A percentile compares a stretch with the other conserved stretches of the same genome.
Evolutionary conservation across 108 stramenopile genomes (phyloP).

Genomic region (Cyclostephanos tholiformis): DNA sequence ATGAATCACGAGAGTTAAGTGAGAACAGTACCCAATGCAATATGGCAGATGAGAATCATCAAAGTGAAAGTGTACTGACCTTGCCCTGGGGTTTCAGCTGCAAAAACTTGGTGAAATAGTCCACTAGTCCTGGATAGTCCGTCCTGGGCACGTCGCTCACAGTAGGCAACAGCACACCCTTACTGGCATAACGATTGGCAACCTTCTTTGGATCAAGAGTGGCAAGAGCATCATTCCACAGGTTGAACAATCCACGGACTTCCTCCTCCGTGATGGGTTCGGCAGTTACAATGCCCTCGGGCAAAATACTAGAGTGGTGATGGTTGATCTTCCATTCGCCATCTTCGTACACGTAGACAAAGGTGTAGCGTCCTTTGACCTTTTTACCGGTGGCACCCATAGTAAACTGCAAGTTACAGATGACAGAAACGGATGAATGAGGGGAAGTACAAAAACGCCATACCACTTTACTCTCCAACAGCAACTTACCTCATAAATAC

Average conservation of each 20-base stretch:
- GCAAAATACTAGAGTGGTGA: constrained; percentile 62
- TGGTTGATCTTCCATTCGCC: constrained; percentile 75
- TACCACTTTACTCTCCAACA: not conserved
- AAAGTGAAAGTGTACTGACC: not conserved
- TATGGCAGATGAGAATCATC: constrained; percentile 1
- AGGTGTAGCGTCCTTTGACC: constrained; percentile 64
- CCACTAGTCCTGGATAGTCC: constrained; percentile 30
- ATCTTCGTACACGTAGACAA: constrained; percentile 67
- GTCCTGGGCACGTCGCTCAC: constrained; percentile 40
- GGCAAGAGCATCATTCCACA: constrained; percentile 54
- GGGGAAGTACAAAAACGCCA: not conserved
- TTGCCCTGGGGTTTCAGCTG: constrained; percentile 44
- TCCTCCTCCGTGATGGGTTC: constrained; percentile 38
- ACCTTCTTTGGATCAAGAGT: constrained; percentile 38
- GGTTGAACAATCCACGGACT: constrained; percentile 42
- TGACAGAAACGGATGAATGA: not conserved
- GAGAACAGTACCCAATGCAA: not conserved
- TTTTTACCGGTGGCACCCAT: constrained; percentile 53
- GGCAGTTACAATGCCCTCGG: constrained; percentile 50
- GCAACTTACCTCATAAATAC: constrained; percentile 53
- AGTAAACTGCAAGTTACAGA: constrained; percentile 37
- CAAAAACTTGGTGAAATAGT: constrained; percentile 45
- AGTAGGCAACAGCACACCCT: constrained; percentile 43
- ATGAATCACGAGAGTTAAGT: not conserved
- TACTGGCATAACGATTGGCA: constrained; percentile 33